A percentile compares a stretch with the other conserved stretches of the same genome.
Evolutionary conservation across 2,329 filamentous ascomycete species (phyloP).

Genomic region (Neonectria coccinea): DNA sequence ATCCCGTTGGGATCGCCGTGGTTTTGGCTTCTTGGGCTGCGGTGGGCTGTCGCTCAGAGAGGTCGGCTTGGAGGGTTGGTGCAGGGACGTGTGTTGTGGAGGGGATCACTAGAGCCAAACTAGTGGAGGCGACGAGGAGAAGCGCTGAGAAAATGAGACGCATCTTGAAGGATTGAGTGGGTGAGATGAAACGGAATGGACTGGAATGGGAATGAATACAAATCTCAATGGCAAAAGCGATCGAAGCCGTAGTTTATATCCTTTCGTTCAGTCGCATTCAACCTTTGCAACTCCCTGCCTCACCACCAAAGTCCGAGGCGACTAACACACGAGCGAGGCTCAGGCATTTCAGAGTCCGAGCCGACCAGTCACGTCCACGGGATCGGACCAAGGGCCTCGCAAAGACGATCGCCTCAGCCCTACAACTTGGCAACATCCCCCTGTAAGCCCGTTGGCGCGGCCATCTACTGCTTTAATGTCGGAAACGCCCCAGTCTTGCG

Average conservation of each 20-base stretch:
- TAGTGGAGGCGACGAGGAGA: slow-evolving; percentile 24
- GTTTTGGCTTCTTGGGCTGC: slow-evolving; percentile 8
- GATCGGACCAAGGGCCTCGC: neutral
- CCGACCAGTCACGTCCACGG: slow-evolving; percentile 18
- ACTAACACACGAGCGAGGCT: neutral
- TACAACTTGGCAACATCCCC: neutral
- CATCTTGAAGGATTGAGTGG: slow-evolving; percentile 24
- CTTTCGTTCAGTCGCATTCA: neutral
- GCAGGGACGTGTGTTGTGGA: slow-evolving; percentile 25
- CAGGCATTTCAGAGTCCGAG: slow-evolving; percentile 23
- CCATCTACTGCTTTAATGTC: neutral
- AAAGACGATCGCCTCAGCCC: neutral
- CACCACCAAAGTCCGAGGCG: neutral
- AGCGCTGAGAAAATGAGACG: slow-evolving; percentile 27
- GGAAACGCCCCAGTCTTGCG: slow-evolving; percentile 9
- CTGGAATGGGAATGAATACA: neutral
- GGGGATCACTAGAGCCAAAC: slow-evolving; percentile 16
- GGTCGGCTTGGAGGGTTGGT: neutral
- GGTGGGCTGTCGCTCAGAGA: slow-evolving; percentile 20
- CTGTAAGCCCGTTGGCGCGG: neutral
- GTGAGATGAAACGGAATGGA: neutral
- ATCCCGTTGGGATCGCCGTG: slow-evolving; percentile 27
- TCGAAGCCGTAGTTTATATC: slow-evolving; percentile 7
- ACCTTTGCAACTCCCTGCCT: neutral
- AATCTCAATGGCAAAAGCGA: neutral